phyloP scores from a whole-genome alignment of 2,329 filamentous ascomycete species.

The Ciborinia camelliae region DNA sequence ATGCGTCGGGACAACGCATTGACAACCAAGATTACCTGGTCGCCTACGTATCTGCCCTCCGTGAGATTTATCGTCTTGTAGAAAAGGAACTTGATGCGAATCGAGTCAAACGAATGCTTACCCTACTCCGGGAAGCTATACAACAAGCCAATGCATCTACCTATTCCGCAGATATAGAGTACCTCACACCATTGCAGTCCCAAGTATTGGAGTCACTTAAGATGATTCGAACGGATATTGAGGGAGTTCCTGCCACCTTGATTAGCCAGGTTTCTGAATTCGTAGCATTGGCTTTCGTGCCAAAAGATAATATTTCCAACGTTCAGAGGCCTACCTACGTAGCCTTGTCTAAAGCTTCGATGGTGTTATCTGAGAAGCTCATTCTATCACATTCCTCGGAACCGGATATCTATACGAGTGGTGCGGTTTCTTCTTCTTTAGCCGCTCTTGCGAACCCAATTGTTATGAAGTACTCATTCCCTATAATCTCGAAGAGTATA shows the following conservation, averaged over 20 bases:
- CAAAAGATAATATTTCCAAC: conserved; percentile 37
- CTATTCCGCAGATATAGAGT: conserved; percentile 71
- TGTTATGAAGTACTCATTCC: conserved; percentile 75
- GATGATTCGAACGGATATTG: conserved; percentile 62
- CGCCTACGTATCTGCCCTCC: conserved; percentile 75
- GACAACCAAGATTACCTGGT: conserved; percentile 79
- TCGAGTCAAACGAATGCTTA: conserved; percentile 64
- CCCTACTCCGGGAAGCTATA: conserved; percentile 67
- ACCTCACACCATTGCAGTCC: conserved; percentile 68
- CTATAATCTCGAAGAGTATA: conserved; percentile 64
- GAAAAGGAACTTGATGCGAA: conserved; percentile 59
- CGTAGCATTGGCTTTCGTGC: conserved; percentile 62
- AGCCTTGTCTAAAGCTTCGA: conserved; percentile 80
- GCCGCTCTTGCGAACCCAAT: conserved; percentile 68
- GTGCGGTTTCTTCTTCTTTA: conserved; percentile 63
- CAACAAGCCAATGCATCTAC: conserved; percentile 63
- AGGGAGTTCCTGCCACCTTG: conserved; percentile 64
- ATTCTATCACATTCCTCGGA: conserved; percentile 58
- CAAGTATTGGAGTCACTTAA: conserved; percentile 66
- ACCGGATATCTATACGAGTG: conserved; percentile 65
- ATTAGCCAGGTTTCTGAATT: conserved; percentile 68
- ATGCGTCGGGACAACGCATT: conserved; percentile 44
- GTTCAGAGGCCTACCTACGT: conserved; percentile 71
- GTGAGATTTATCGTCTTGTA: conserved; percentile 75
- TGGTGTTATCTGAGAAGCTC: conserved; percentile 63